A percentile compares a stretch with the other conserved stretches of the same genome.
phyloP scores from a whole-genome alignment of 1,284 basidiomycete species.

The Paramarasmius palmivorus region DNA sequence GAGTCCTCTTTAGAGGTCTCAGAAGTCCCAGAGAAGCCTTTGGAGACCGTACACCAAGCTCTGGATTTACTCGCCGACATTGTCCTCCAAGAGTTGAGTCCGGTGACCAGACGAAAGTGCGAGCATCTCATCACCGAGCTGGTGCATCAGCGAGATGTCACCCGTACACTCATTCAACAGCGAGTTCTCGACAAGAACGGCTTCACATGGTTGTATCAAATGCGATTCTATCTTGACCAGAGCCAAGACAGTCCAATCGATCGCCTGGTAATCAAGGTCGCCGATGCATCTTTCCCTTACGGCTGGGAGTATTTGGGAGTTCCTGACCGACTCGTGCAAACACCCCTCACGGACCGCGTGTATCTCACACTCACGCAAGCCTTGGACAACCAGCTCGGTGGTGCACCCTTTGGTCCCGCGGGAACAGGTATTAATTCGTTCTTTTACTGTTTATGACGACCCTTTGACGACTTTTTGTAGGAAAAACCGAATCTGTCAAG shows the following conservation, averaged over 20 bases:
- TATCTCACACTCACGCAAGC: constrained; percentile 98
- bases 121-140: constrained; percentile 99
- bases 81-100: constrained; percentile 86
- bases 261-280: constrained; percentile 80
- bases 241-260: constrained; percentile 75
- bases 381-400: constrained; percentile 91
- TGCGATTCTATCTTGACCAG: constrained; percentile 94
- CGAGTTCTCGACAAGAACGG: constrained; percentile 65
- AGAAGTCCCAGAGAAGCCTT: constrained; percentile 60
- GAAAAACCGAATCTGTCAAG: constrained; percentile 99
- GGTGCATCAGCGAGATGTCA: constrained; percentile 96
- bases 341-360: constrained; percentile 96
- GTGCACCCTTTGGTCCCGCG: constrained; percentile 97
- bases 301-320: constrained; percentile 99
- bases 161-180: constrained; percentile 76
- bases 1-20: constrained; percentile 70
- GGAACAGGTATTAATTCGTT: constrained; percentile 74
- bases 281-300: constrained; percentile 93
- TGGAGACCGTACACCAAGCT: constrained; percentile 79
- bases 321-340: constrained; percentile 96
- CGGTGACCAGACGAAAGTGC: constrained; percentile 93
- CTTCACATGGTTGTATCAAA: constrained; percentile 97
- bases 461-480: constrained; percentile 35
- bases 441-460: constrained; percentile 4
- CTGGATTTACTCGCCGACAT: constrained; percentile 95